Evolutionary conservation across 768 basidiomycete genomes (phyloP), one percentile per base, ranked within the genome.

Genomic region (Goffeauzyma gilvescens): DNA sequence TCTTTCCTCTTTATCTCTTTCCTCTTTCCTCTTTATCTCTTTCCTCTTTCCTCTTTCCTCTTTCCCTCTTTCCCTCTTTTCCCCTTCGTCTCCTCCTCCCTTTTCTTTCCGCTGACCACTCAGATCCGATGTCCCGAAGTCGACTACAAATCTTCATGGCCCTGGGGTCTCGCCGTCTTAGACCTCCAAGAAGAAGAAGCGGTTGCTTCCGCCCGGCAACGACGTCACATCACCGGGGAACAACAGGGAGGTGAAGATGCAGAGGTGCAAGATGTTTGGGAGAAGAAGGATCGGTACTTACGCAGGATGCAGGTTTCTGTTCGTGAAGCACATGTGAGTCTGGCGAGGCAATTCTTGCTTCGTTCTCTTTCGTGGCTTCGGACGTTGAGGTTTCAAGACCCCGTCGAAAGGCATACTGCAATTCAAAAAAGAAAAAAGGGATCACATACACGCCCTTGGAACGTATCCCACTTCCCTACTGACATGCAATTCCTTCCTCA

Each of bases 91-190:
- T 10, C 24, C 6, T 21, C 25, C 20, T 20, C 8, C n/a, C 14
- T 41, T 27, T 6, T 12, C 15, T 12, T 15, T 6, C 39, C 30
- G 17, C 6, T 41, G 24, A 25, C 15, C 24, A 15, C 20, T 2
- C 23, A 63, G 62, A 53, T 63, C 26, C 41, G 59, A 50, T 63
- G 62, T 32, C 51, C 58, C 20, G 62, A 63, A 36, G 55, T 63
- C 33, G 53, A 59, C 38, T 61, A 55, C 54, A 50, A 45, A 31
- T 49, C 57, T n/a, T 44, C 53, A 36, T 63, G 59, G 62, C 40
- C 58, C 17, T 63, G 62, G 62, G 62, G 58, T 24, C 37, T 63
- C 3, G 42, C 49, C 6, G 22, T 60, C 10, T 43, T 61, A 12
- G 44, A 50, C 21, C 35, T 41, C 24, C 39, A 51, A 21, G 49